These are phyloP conservation scores for Fomitopsis betulina DNA, from an alignment of 1,284 basidiomycete genomes.

Conservation along the genomic window DNA sequence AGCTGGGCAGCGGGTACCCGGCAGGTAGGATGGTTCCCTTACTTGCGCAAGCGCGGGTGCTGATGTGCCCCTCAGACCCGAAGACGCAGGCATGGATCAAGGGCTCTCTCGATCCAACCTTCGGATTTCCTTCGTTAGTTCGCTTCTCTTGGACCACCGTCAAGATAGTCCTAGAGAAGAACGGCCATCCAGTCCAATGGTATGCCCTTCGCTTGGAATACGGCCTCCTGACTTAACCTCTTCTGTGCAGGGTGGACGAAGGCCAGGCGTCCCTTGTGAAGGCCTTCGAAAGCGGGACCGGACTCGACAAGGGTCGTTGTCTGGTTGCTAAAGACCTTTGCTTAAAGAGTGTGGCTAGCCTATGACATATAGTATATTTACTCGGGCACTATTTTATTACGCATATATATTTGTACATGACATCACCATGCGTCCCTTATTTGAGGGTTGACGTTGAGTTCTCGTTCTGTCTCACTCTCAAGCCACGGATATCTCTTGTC, in stretches of 20 bases:
- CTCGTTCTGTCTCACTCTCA: no score
- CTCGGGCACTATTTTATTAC: no score
- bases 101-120: slow-evolving; percentile 77
- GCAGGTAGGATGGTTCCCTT: slow-evolving; percentile 31
- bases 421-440: no score
- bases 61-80: slow-evolving; percentile 59
- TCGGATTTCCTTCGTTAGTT: slow-evolving; percentile 89
- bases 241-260: slow-evolving; percentile 65
- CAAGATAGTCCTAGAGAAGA: slow-evolving; percentile 82
- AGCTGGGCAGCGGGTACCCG: slow-evolving; percentile 83
- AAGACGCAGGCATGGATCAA: slow-evolving; percentile 89
- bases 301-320: slow-evolving; percentile 67
- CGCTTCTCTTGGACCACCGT: slow-evolving; percentile 97
- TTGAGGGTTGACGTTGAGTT: no score
- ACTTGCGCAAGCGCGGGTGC: no score
- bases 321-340: slow-evolving; percentile 66
- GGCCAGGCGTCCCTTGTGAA: slow-evolving; percentile 70
- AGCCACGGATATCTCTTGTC: no score
- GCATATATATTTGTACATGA: not conserved
- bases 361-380: slow-evolving; percentile 28
- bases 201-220: slow-evolving; percentile 29
- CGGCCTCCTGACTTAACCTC: not conserved
- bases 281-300: slow-evolving; percentile 67
- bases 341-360: slow-evolving; percentile 56
- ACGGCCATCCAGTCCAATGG: slow-evolving; percentile 79